Evolutionary conservation across 345 rosid genomes (phyloP).

Genomic region (Eucalyptus pumila): DNA sequence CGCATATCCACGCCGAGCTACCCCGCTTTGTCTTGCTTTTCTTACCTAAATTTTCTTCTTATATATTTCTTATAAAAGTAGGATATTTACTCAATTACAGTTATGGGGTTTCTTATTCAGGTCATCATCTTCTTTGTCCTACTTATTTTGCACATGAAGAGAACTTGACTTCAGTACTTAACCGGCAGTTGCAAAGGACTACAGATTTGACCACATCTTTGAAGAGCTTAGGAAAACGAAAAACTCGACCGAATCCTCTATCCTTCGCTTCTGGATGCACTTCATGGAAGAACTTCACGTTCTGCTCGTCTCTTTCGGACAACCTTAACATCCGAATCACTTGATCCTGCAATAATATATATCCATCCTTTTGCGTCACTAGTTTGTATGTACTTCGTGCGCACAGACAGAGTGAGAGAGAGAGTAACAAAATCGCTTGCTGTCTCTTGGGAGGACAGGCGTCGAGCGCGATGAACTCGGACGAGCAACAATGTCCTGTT

Average conservation of each 20-base stretch:
- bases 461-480: background rate
- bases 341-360: constrained; percentile 6
- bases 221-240: constrained; percentile 38
- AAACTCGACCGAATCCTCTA: constrained; percentile 23
- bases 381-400: background rate
- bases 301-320: constrained; percentile 13
- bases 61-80: too few relatives aligned
- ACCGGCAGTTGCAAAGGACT: constrained; percentile 24
- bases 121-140: background rate
- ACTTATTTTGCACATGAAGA: background rate
- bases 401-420: background rate
- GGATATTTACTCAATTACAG: background rate
- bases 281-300: constrained; percentile 17
- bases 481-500: background rate
- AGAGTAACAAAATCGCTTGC: background rate
- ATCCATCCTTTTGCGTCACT: background rate
- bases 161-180: background rate
- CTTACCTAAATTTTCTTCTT: too few relatives aligned
- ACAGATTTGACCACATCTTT: constrained; percentile 43
- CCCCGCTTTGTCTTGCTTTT: too few relatives aligned
- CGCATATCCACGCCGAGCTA: too few relatives aligned
- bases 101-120: background rate
- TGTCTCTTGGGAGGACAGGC: background rate
- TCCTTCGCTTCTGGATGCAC: constrained; percentile 18
- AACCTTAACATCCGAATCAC: constrained; percentile 32